Percentiles rank a stretch among this genome's conserved stretches.
phyloP scores from a whole-genome alignment of 495 filamentous ascomycete species.

The Hypoxylon intermedium region DNA sequence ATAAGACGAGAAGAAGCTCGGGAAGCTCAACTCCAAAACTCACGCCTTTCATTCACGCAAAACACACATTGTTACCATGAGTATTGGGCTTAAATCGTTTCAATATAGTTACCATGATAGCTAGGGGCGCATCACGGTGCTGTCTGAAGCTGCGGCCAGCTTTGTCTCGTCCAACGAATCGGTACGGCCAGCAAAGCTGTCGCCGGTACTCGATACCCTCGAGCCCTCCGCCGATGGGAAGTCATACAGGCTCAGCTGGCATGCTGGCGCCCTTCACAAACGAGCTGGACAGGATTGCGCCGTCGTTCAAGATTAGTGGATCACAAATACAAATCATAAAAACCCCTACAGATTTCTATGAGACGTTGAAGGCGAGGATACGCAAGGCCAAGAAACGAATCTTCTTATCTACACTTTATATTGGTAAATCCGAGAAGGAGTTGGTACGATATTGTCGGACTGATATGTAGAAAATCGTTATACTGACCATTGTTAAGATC shows the following conservation, averaged over 20 bases:
- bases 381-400: conserved; percentile 76
- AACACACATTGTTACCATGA: conserved; percentile 4
- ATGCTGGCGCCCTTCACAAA: conserved; percentile 72
- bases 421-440: conserved; percentile 92
- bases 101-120: conserved; percentile 31
- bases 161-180: conserved; percentile 19
- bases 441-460: conserved; percentile 57
- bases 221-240: conserved; percentile 31
- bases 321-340: conserved; percentile 81
- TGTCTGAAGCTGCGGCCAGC: conserved; percentile 41
- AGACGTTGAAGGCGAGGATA: conserved; percentile 89
- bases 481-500: conserved; percentile 58
- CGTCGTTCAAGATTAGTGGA: conserved; percentile 83
- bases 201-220: conserved; percentile 55
- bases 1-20: neutral
- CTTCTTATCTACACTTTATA: conserved; percentile 93
- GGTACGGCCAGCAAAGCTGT: conserved; percentile 41
- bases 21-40: conserved; percentile 2
- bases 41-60: neutral
- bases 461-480: neutral
- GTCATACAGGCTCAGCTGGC: conserved; percentile 41
- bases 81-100: neutral
- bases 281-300: conserved; percentile 88
- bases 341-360: conserved; percentile 84
- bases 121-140: conserved; percentile 34